phyloP scores from a whole-genome alignment of 192 early-diverging fungal genomes.

The Endogone sp. region DNA sequence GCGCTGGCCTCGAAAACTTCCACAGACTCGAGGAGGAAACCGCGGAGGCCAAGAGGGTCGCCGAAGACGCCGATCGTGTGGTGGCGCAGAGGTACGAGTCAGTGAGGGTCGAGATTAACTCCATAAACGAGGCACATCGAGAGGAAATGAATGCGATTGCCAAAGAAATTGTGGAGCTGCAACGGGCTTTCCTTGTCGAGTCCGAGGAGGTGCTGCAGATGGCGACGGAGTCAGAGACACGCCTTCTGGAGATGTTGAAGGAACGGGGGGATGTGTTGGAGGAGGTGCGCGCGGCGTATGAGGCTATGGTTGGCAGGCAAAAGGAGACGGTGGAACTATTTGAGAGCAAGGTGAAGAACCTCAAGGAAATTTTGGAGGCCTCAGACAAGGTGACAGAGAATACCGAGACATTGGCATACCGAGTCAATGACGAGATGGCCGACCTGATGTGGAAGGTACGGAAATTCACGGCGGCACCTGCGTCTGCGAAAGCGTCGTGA shows the following conservation, averaged over 20 bases:
- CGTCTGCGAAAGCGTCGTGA: not conserved
- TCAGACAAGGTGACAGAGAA: not conserved
- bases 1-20: conserved; percentile 27
- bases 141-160: conserved; percentile 13
- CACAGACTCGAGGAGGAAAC: conserved; percentile 31
- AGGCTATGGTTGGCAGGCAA: not conserved
- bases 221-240: not conserved
- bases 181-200: not conserved
- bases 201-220: not conserved
- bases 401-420: not conserved
- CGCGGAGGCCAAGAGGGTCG: conserved; percentile 20
- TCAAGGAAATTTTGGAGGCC: not conserved
- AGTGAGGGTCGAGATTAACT: conserved; percentile 15
- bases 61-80: conserved; percentile 14
- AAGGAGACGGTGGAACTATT: not conserved
- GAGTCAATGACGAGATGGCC: not conserved
- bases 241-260: not conserved
- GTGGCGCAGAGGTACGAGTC: conserved; percentile 18
- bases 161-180: not conserved
- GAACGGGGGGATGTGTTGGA: not conserved
- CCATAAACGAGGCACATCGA: conserved; percentile 17
- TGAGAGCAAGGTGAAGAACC: not conserved
- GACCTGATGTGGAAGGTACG: not conserved
- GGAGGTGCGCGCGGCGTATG: not conserved
- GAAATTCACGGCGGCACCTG: not conserved